Evolutionary conservation across 495 filamentous ascomycete genomes (phyloP).

Genomic region (Trichoderma parareesei): DNA sequence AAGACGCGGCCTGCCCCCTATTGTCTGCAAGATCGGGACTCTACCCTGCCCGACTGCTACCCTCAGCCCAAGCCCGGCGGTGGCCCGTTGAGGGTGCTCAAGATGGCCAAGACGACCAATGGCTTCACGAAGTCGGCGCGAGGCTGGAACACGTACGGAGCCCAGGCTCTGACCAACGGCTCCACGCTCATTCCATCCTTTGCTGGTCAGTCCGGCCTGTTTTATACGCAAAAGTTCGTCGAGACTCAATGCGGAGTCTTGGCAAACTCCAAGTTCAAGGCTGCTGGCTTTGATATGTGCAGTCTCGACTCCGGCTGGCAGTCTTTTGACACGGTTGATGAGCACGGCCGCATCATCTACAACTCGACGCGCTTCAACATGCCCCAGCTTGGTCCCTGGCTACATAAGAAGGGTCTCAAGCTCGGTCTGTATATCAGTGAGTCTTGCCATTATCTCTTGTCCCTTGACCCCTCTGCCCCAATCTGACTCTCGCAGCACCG

Average conservation of each 20-base stretch:
- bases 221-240: constrained; percentile 18
- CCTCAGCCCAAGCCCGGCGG: constrained; percentile 10
- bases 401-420: constrained; percentile 20
- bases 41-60: constrained; percentile 14
- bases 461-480: no score
- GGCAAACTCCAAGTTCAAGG: constrained; percentile 15
- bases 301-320: constrained; percentile 26
- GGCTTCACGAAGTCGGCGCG: constrained; percentile 2
- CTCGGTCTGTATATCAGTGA: constrained; percentile 23
- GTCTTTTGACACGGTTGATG: constrained; percentile 18
- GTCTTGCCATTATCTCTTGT: no score
- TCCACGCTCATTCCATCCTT: constrained; percentile 13
- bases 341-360: constrained; percentile 22
- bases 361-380: constrained; percentile 20
- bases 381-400: constrained; percentile 16
- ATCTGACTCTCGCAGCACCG: constrained; percentile 2
- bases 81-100: constrained; percentile 14
- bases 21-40: constrained; percentile 15
- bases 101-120: constrained; percentile 12
- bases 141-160: constrained; percentile 11
- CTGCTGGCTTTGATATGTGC: constrained; percentile 20
- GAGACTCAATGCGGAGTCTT: constrained; percentile 18
- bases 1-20: constrained; percentile 11
- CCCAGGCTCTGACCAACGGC: constrained; percentile 11
- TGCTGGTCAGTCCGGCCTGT: constrained; percentile 14